Base-by-base conservation (phyloP, 1,284 basidiomycete species). In the Cutaneotrichosporon sp. region DNA sequence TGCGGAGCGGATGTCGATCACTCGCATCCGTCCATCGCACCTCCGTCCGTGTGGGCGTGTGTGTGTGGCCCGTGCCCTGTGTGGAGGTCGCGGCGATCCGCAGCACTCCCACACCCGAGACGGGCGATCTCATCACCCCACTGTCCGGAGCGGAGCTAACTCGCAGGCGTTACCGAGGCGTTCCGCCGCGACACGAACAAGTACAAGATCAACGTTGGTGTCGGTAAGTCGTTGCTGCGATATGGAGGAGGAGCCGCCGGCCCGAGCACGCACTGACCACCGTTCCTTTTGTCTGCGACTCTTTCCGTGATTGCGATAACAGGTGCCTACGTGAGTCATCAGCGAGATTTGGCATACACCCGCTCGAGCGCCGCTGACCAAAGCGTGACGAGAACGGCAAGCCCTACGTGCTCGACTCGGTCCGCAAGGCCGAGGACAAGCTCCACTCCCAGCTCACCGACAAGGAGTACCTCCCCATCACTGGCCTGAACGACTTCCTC, bases 381-480 rank as follows among this genome's bases (percentile, higher is more conserved):
- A 92, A 99, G 86, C 87, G 97, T 67, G 95, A 99, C 74, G 92
- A 87, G 69, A 84, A 90, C 65, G 95, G 95, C 66, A 98, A 97
- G 83, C 95, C 95, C 5, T 99, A 95, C 80, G 88, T 99, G 58
- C 85, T 99, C 59, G 87, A 86, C 58, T 89, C 89, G 57, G 95
- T 99, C 60, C 89, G 90, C 78, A 90, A 93, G 85, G 91, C 78
- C 57, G 78, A 79, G 87, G 64, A 69, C 80, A 67, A 69, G 57
- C 81, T 98, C 64, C 82, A 85, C 63, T 81, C 84, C 33, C 82
- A 86, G 66, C 86, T 87, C 68, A 84, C 85, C 51, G 95, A 99
- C 87, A 98, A 99, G 83, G 95, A 99, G 81, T 99, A 99, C 81
- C 87, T 98, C 54, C 93, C 93, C 67, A 99, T 99, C 80, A 95